phyloP scores from a whole-genome alignment of 768 basidiomycete genomes.

The Chalciporus pseudorubinellus region DNA sequence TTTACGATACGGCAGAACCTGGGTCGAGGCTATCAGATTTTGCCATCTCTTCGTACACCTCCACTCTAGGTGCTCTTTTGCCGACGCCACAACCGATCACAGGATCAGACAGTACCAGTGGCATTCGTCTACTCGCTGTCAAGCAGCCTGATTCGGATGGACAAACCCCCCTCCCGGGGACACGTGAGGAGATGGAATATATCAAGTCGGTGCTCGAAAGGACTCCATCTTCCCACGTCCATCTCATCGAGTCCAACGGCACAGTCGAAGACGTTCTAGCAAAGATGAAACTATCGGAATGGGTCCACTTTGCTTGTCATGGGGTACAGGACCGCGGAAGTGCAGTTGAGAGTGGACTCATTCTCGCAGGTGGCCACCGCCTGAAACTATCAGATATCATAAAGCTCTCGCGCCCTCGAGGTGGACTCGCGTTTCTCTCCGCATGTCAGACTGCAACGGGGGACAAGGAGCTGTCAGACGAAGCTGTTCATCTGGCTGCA shows the following conservation, averaged over 20 bases:
- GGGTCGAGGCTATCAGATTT: no score
- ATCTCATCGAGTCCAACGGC: neutral
- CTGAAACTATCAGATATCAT: neutral
- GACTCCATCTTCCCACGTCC: neutral
- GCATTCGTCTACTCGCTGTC: constrained; percentile 9
- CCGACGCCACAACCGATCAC: no score
- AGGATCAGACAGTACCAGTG: no score
- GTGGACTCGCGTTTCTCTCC: constrained; percentile 41
- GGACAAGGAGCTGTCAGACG: constrained; percentile 31
- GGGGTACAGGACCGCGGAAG: constrained; percentile 20
- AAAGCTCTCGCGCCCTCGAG: constrained; percentile 9
- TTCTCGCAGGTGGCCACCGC: constrained; percentile 5
- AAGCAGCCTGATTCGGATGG: constrained; percentile 18
- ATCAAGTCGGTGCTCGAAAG: neutral
- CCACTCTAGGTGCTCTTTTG: no score
- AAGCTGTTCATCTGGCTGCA: constrained; percentile 41
- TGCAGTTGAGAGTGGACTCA: constrained; percentile 23
- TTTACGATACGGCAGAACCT: no score
- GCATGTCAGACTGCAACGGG: constrained; percentile 45
- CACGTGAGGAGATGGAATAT: constrained; percentile 22
- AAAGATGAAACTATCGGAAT: neutral
- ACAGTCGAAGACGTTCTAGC: constrained; percentile 2
- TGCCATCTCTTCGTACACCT: no score
- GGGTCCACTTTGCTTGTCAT: constrained; percentile 35
- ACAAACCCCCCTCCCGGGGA: constrained; percentile 7